Base-by-base conservation (phyloP, 2,329 filamentous ascomycete genomes). In the Fusarium sp. region DNA sequence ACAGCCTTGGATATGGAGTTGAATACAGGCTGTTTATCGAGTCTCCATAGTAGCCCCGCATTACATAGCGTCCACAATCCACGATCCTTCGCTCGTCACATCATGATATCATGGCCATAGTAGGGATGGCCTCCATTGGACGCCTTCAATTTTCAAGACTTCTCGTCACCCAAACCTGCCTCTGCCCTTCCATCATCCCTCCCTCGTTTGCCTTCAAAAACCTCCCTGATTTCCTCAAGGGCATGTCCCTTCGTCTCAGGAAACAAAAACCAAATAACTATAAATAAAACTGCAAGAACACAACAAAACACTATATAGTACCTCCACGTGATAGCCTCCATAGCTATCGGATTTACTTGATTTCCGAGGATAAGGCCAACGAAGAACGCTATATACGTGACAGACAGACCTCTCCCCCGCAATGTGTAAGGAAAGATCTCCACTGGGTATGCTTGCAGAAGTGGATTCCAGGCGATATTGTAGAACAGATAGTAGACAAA, bases 401-500 rank as follows among this genome's bases (percentile, higher is more conserved):
- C 10, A 37, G 34, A 37, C 3, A 70, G 7, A n/a, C 66, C 67
- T 52, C 63, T 70, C 9, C 58, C 58, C 6, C 67, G 34, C 4
- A 70, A 4, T 9, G 54, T 44, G 6, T 53, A 70, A 5, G 66
- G 67, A 3, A 67, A 23, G 21, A 70, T 70, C 21, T 70, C 67
- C 4, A 70, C 67, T 4, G 67, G 50, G 14, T 70, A 70, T 1
- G 58, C 58, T 2, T 59, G 59, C 2, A 50, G 42, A 0, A 70
- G 25, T 1, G 67, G 66, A 0, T 67, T 70, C 2, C 55, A 67
- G 10, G 66, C 66, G 23, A 70, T 60, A 6, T 67, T 63, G 23
- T 70, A 70, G 58, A 70, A 70, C 19, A 62, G 52, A 14, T 63
- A 67, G 23, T 55, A 70, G 4, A 70, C 31, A 13, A 70, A 70